Conservation (phyloP, 2,329 filamentous ascomycete species). For the Colletotrichum theobromicola region DNA sequence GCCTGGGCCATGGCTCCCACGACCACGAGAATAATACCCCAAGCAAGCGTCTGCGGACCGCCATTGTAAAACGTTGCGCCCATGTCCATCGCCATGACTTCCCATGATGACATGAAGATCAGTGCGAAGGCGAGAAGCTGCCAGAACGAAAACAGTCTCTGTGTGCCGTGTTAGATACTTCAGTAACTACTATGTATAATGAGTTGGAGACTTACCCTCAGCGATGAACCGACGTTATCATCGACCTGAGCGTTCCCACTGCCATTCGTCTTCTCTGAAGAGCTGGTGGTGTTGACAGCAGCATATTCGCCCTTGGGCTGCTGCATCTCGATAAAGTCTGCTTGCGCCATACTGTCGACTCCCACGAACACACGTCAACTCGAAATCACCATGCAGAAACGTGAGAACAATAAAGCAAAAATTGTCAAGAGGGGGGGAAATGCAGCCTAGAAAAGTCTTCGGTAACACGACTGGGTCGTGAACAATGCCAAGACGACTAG, state of each 20-base stretch:
- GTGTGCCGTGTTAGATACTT: neutral
- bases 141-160: conserved; percentile 18
- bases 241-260: neutral
- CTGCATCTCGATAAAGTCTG: neutral
- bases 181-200: neutral
- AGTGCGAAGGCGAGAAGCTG: conserved; percentile 12
- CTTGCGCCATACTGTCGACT: neutral
- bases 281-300: conserved; percentile 9
- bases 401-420: neutral
- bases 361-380: no score
- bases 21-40: conserved; percentile 15
- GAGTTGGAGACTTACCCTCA: neutral
- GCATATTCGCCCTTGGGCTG: neutral
- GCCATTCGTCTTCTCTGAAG: neutral
- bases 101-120: conserved; percentile 20
- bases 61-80: conserved; percentile 15
- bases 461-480: neutral
- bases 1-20: conserved; percentile 17
- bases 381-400: fast-evolving
- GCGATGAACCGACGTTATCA: neutral
- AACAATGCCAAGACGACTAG: neutral
- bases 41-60: conserved; percentile 15
- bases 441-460: neutral
- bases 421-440: neutral
- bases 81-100: conserved; percentile 21